Base-by-base conservation (phyloP, 2,329 filamentous ascomycete genomes). In the Pyrenophora teres region DNA sequence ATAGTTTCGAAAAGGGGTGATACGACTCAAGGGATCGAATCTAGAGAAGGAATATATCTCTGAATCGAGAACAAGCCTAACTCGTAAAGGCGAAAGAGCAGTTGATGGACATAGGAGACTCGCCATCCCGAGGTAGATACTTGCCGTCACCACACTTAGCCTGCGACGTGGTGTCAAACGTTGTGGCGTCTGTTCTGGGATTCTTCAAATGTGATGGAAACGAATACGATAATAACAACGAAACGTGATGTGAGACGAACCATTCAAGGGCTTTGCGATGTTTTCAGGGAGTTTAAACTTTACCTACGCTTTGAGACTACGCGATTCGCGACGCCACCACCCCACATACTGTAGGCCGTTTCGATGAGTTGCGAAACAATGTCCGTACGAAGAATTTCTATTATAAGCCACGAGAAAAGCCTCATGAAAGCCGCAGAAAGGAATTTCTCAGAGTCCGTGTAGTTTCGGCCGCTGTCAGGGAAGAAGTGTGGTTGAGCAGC, bases 261-360 rank as follows among this genome's bases (percentile, higher is more conserved):
- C 46, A 57, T 54, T 40, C 33, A 47, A 60, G 55, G 49, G 52
- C 50, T 50, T 30, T 10, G 37, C 40, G 19, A 36, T 32, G 27
- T 25, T 30, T 16, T 18, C 40, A 43, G 23, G 36, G 21, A 27
- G 31, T 40, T 45, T 53, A 12, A 45, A 37, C 21, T 45, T 45
- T 45, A 33, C 23, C 12, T 35, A 30, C 27, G 27, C 31, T 18
- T 33, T 10, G 33, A 36, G 30, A 30, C 31, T 50, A 52, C 52
- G 46, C 40, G 52, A 56, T 36, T 56, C 46, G 48, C 35, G 37
- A 41, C 42, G 23, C 37, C 47, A 40, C 30, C 33, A 39, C 45
- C 42, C 37, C 35, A 49, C 40, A 16, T 25, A 31, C 12, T 15
- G 45, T 23, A 13, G 25, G 19, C 10, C 32, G 40, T 53, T 53